phyloP scores from a whole-genome alignment of 2,329 filamentous ascomycete species.

The Karstenula rhodostoma region DNA sequence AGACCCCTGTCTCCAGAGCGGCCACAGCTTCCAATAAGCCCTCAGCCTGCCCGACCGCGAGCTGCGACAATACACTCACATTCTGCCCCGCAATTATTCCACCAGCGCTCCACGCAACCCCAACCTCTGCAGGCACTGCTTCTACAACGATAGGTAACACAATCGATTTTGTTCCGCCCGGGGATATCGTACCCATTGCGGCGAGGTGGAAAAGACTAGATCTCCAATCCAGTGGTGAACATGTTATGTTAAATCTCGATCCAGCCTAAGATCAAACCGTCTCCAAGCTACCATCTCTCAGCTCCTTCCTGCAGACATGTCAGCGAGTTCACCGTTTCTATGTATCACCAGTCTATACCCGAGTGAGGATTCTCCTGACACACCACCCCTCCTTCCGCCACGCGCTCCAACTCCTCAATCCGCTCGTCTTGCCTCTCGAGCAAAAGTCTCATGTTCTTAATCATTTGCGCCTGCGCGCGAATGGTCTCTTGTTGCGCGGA shows the following conservation, averaged over 20 bases:
- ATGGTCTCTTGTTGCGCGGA: not conserved
- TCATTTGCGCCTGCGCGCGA: not conserved
- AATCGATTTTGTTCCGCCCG: not conserved
- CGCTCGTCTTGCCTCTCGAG: not conserved
- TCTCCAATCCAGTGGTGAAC: not conserved
- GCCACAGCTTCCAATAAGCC: not conserved
- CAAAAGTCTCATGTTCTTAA: not conserved
- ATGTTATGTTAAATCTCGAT: too few species aligned
- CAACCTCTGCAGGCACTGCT: not conserved
- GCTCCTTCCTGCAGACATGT: too few species aligned
- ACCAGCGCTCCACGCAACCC: not conserved
- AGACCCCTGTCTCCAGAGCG: not conserved
- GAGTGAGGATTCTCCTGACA: not conserved
- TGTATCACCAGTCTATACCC: too few species aligned
- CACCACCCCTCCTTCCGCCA: not conserved
- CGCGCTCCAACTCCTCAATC: not conserved
- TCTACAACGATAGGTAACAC: not conserved
- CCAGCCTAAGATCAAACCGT: too few species aligned
- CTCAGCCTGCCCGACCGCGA: not conserved
- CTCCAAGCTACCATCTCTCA: too few species aligned
- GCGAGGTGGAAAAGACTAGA: not conserved
- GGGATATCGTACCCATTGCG: not conserved
- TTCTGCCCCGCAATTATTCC: not conserved
- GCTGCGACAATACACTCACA: not conserved
- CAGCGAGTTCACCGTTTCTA: too few species aligned